These are phyloP conservation scores for Aspergillus sp. DNA, from an alignment of 2,329 filamentous ascomycete genomes.

Conservation along the genomic window DNA sequence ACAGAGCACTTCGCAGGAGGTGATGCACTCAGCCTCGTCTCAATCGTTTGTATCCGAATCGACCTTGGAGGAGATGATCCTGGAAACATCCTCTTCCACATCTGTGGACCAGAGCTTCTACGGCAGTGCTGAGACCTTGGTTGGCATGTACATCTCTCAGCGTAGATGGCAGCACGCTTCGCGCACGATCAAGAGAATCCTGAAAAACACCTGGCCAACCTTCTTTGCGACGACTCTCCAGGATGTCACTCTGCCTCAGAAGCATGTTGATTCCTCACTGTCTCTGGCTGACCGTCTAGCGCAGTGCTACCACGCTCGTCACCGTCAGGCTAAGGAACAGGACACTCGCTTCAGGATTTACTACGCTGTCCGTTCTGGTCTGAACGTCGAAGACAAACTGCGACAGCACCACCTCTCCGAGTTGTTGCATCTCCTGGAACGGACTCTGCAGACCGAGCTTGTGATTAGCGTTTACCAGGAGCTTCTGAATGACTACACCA, in stretches of 20 bases:
- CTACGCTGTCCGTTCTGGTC: constrained; percentile 29
- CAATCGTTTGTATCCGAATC: constrained; percentile 43
- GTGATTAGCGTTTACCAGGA: constrained; percentile 42
- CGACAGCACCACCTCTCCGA: constrained; percentile 27
- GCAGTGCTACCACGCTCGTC: constrained; percentile 45
- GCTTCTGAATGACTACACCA: constrained; percentile 38
- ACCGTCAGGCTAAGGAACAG: constrained; percentile 37
- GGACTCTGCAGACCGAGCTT: constrained; percentile 33
- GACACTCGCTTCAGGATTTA: constrained; percentile 39
- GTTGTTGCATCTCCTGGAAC: constrained; percentile 32
- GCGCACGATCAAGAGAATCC: constrained; percentile 45
- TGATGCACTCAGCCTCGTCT: constrained; percentile 41
- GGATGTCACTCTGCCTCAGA: constrained; percentile 45
- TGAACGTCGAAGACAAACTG: constrained; percentile 33
- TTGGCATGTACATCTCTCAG: constrained; percentile 46
- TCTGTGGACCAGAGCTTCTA: constrained; percentile 44
- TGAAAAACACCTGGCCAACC: constrained; percentile 49
- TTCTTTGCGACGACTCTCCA: constrained; percentile 48
- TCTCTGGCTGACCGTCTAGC: constrained; percentile 49
- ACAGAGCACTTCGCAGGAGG: constrained; percentile 42
- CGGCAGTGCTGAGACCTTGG: constrained; percentile 42
- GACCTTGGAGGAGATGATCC: constrained; percentile 46
- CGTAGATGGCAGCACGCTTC: constrained; percentile 50
- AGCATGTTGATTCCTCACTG: constrained; percentile 47
- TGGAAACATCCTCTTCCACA: constrained; percentile 42